phyloP scores from a whole-genome alignment of 768 basidiomycete genomes.

The Scleroderma citrinum region DNA sequence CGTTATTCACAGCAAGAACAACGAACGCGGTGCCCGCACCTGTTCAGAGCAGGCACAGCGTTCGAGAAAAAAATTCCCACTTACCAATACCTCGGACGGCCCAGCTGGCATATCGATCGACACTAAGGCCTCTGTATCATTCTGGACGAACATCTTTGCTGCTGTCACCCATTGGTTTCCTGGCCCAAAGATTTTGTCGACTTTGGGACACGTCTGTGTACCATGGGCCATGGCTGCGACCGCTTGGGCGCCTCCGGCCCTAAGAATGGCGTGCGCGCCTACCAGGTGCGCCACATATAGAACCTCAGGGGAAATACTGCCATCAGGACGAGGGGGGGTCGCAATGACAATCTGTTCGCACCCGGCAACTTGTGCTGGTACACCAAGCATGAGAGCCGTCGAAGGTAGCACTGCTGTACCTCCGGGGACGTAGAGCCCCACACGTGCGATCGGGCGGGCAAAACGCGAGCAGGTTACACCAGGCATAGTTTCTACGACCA shows the following conservation, averaged over 20 bases:
- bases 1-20: slow-evolving; percentile 32
- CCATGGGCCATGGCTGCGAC: slow-evolving; percentile 96
- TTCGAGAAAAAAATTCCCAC: slow-evolving; percentile 39
- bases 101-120: slow-evolving; percentile 99
- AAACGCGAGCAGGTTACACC: slow-evolving; percentile 96
- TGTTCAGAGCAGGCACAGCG: slow-evolving; percentile 56
- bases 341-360: slow-evolving; percentile 90
- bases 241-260: slow-evolving; percentile 96
- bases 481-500: slow-evolving; percentile 95
- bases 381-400: slow-evolving; percentile 96
- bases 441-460: slow-evolving; percentile 89
- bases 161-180: slow-evolving; percentile 99
- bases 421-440: slow-evolving; percentile 95
- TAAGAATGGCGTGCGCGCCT: slow-evolving; percentile 85
- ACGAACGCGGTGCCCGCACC: slow-evolving; percentile 51
- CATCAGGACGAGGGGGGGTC: slow-evolving; percentile 92
- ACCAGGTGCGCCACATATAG: slow-evolving; percentile 92
- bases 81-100: slow-evolving; percentile 92
- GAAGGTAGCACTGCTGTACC: slow-evolving; percentile 95
- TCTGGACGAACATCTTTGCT: slow-evolving; percentile 98
- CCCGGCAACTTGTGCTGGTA: slow-evolving; percentile 95
- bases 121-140: slow-evolving; percentile 93
- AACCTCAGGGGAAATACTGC: slow-evolving; percentile 92
- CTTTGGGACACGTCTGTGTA: slow-evolving; percentile 91
- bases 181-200: slow-evolving; percentile 98